Evolutionary conservation across 2,329 filamentous ascomycete genomes (phyloP).

Genomic region (Lecanicillium sp.): DNA sequence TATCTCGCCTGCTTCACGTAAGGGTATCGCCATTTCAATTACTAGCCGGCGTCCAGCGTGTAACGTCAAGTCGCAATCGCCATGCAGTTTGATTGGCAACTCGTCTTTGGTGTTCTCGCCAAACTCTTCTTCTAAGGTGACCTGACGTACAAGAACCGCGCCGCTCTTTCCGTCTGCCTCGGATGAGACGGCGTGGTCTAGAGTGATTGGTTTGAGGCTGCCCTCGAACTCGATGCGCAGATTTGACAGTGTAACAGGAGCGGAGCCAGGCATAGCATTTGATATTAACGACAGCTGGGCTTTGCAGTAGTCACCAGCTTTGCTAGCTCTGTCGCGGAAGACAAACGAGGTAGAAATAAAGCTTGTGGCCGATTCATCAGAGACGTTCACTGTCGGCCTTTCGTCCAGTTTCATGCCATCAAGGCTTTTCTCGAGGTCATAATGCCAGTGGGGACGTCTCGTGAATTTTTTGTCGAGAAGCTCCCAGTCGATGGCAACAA

Average conservation of each 20-base stretch:
- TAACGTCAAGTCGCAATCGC: conserved; percentile 59
- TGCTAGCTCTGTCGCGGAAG: conserved; percentile 53
- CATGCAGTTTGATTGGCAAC: conserved; percentile 39
- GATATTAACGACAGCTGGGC: conserved; percentile 56
- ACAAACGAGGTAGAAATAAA: conserved; percentile 51
- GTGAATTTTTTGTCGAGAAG: conserved; percentile 52
- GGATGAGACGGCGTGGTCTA: conserved; percentile 37
- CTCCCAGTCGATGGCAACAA: conserved; percentile 61
- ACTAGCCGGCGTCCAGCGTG: conserved; percentile 61
- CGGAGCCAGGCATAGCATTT: conserved; percentile 45
- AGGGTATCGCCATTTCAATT: conserved; percentile 63
- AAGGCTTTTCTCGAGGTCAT: conserved; percentile 53
- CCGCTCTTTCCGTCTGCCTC: conserved; percentile 14
- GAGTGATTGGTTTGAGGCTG: conserved; percentile 47
- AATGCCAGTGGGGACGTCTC: conserved; percentile 51
- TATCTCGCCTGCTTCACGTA: conserved; percentile 78
- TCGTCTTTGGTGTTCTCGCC: conserved; percentile 22
- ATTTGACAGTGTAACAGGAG: conserved; percentile 45
- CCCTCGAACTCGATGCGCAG: conserved; percentile 52
- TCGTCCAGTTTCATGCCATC: conserved; percentile 39
- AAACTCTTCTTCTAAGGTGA: conserved; percentile 29
- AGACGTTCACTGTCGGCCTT: conserved; percentile 45
- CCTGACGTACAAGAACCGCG: conserved; percentile 20
- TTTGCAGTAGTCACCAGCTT: conserved; percentile 52
- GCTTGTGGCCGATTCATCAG: conserved; percentile 45